These are phyloP conservation scores for Phaffomyces antillensis DNA, from an alignment of 805 yeast species.

Conservation along the genomic window DNA sequence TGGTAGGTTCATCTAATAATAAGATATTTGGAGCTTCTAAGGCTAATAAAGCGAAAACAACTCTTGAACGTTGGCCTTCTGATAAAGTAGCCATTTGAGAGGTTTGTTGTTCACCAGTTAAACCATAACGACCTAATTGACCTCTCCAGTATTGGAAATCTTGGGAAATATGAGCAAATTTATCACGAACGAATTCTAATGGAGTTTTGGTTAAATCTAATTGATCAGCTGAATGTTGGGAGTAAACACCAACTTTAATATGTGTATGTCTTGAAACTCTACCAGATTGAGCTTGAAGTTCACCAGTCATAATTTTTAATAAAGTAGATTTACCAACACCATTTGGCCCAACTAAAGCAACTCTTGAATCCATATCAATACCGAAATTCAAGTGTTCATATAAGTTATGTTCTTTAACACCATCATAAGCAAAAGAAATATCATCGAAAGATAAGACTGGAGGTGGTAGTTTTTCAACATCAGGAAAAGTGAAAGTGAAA, in stretches of 20 bases:
- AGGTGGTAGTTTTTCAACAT: constrained; percentile 95
- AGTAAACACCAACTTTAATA: constrained; percentile 95
- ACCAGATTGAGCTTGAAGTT: constrained; percentile 81
- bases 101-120: constrained; percentile 98
- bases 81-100: constrained; percentile 97
- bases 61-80: constrained; percentile 99
- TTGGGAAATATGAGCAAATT: constrained; percentile 83
- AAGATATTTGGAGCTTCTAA: constrained; percentile 92
- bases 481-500: constrained; percentile 89
- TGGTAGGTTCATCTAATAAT: constrained; percentile 97
- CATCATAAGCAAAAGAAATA: constrained; percentile 88
- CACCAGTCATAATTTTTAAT: constrained; percentile 95
- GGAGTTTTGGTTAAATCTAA: constrained; percentile 93
- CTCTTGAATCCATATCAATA: constrained; percentile 98
- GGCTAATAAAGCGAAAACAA: constrained; percentile 93
- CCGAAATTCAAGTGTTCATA: constrained; percentile 92
- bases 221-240: constrained; percentile 98
- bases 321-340: constrained; percentile 98
- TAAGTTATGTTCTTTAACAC: constrained; percentile 73
- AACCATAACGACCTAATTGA: constrained; percentile 95
- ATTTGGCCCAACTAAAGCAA: constrained; percentile 96
- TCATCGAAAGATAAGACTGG: constrained; percentile 96
- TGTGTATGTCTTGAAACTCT: constrained; percentile 97
- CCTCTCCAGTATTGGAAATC: constrained; percentile 99
- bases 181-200: constrained; percentile 93